These are phyloP conservation scores for Pseudonitzschia multiseries DNA, from an alignment of 108 stramenopile genomes.

Conservation along the genomic window DNA sequence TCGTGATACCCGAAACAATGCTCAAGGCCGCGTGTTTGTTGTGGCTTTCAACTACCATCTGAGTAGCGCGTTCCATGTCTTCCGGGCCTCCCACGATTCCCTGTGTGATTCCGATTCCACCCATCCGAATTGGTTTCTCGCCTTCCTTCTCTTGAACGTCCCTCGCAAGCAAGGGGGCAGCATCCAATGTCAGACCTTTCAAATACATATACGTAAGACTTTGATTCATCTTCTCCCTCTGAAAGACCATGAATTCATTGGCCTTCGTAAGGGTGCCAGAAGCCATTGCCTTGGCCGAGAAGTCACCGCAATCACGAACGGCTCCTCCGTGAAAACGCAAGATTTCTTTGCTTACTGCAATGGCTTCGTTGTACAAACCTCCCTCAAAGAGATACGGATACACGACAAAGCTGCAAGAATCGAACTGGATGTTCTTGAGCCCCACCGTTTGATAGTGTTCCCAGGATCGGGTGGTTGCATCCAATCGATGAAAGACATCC, in stretches of 20 bases:
- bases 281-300: slow-evolving; percentile 57
- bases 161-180: slow-evolving; percentile 51
- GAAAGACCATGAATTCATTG: slow-evolving; percentile 69
- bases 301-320: slow-evolving; percentile 60
- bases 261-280: slow-evolving; percentile 67
- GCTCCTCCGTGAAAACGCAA: slow-evolving; percentile 61
- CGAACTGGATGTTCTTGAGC: slow-evolving; percentile 80
- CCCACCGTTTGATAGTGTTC: slow-evolving; percentile 50
- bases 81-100: slow-evolving; percentile 69
- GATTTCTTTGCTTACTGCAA: slow-evolving; percentile 48
- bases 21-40: slow-evolving; percentile 61
- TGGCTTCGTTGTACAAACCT: slow-evolving; percentile 70
- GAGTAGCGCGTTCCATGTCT: slow-evolving; percentile 54
- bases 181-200: slow-evolving; percentile 71
- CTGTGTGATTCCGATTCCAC: slow-evolving; percentile 47
- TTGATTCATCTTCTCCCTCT: slow-evolving; percentile 61
- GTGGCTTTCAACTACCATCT: slow-evolving; percentile 58
- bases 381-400: slow-evolving; percentile 55
- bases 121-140: slow-evolving; percentile 34
- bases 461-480: slow-evolving; percentile 49
- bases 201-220: slow-evolving; percentile 60
- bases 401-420: slow-evolving; percentile 74
- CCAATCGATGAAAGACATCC: slow-evolving; percentile 46
- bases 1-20: slow-evolving; percentile 24
- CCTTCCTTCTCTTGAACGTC: slow-evolving; percentile 18